Percentiles rank a stretch among this genome's conserved stretches.
Conservation (phyloP, 768 basidiomycete species). For the Mycena alexandri region DNA sequence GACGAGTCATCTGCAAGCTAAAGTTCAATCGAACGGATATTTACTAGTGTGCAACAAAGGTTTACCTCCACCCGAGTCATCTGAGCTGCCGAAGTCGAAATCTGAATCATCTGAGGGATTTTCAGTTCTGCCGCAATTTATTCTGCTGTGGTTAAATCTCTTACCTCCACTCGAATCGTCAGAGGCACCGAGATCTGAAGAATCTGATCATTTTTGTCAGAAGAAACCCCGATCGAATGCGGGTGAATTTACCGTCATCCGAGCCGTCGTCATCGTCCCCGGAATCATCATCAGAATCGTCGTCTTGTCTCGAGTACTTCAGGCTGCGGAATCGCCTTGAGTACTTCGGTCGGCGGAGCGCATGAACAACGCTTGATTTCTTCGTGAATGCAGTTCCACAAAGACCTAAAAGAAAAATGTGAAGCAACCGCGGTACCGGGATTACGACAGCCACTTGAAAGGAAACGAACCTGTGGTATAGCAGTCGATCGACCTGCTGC, state of each 20-base stretch:
- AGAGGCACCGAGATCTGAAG: background rate
- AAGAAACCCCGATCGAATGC: too few relatives aligned
- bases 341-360: background rate
- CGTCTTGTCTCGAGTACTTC: constrained; percentile 29
- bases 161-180: background rate
- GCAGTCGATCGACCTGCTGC: constrained; percentile 24
- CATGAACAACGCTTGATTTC: background rate
- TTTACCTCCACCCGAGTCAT: background rate
- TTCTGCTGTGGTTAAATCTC: too few relatives aligned
- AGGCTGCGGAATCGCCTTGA: background rate
- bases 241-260: too few relatives aligned
- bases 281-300: constrained; percentile 19
- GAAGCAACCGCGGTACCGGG: too few relatives aligned
- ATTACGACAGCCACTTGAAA: background rate
- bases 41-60: too few relatives aligned
- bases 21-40: too few relatives aligned
- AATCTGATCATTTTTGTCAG: background rate
- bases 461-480: constrained; percentile 17
- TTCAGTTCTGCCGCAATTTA: too few relatives aligned
- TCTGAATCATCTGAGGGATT: constrained; percentile 10
- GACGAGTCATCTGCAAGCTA: background rate
- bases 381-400: constrained; percentile 12
- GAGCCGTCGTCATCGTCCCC: background rate
- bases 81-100: background rate
- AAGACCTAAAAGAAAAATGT: constrained; percentile 8